phyloP scores from a whole-genome alignment of 352 stramenopile genomes.

The Pythium apleroticum region DNA sequence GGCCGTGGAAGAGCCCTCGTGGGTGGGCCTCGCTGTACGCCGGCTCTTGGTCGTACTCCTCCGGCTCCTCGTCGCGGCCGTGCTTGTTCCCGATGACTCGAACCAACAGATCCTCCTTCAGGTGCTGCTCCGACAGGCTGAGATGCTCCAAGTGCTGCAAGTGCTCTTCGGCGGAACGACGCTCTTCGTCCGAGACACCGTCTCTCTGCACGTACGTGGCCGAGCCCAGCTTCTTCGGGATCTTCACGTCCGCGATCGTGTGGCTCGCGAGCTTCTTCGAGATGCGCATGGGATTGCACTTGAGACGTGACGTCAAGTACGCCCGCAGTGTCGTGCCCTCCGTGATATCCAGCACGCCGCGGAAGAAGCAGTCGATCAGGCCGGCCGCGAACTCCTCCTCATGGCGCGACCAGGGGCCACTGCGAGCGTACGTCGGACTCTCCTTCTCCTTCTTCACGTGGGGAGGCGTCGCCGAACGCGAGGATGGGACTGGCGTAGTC shows the following conservation, averaged over 20 bases:
- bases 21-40: neutral
- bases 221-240: constrained; percentile 72
- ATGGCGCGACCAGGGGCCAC: constrained; percentile 63
- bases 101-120: constrained; percentile 21
- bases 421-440: constrained; percentile 41
- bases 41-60: neutral
- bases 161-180: constrained; percentile 35
- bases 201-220: constrained; percentile 55
- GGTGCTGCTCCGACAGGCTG: constrained; percentile 20
- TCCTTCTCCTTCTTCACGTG: constrained; percentile 20
- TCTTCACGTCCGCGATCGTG: constrained; percentile 60
- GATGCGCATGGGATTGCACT: constrained; percentile 76
- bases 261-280: constrained; percentile 79
- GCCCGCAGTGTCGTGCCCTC: constrained; percentile 68
- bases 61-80: constrained; percentile 11
- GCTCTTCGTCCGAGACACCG: constrained; percentile 35
- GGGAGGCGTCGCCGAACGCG: constrained; percentile 19
- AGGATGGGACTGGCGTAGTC: constrained; percentile 9
- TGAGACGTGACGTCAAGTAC: constrained; percentile 58
- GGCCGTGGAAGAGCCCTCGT: neutral
- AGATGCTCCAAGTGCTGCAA: constrained; percentile 39
- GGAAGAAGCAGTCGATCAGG: constrained; percentile 71
- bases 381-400: constrained; percentile 67
- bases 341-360: constrained; percentile 52
- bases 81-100: constrained; percentile 25